Evolutionary conservation across 1,139 yeast species (phyloP).

Genomic region (Taiozyma sp.): DNA sequence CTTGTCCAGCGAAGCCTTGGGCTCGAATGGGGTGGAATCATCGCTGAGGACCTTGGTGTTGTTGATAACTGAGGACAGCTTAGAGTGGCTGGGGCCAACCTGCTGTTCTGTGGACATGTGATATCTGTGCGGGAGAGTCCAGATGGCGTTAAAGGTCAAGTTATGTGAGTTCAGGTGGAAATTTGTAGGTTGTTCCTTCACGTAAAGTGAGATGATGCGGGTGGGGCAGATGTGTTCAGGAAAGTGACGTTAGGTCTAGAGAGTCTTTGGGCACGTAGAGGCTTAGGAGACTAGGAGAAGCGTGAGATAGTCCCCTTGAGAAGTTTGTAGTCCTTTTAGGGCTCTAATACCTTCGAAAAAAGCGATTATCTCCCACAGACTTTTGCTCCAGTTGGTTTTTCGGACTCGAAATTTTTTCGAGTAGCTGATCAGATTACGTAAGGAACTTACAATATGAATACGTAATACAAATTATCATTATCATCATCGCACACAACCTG

Average conservation of each 20-base stretch:
- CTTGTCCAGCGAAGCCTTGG: conserved; percentile 40
- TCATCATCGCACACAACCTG: neutral
- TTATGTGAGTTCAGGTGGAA: neutral
- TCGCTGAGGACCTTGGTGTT: conserved; percentile 14
- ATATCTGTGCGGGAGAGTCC: neutral
- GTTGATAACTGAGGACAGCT: conserved; percentile 6
- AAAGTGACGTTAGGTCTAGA: neutral
- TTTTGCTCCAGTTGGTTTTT: neutral
- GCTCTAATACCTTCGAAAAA: neutral
- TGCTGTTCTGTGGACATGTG: conserved; percentile 1
- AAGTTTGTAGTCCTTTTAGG: neutral
- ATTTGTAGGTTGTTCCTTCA: neutral
- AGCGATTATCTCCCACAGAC: neutral
- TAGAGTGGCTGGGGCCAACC: conserved; percentile 1
- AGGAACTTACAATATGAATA: neutral
- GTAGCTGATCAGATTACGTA: neutral
- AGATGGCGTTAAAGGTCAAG: neutral
- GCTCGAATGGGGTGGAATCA: conserved; percentile 18
- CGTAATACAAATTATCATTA: neutral
- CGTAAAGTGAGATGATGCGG: neutral
- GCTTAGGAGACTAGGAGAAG: neutral
- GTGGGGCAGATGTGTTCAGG: neutral
- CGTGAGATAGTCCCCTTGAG: neutral
- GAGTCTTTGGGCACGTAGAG: neutral
- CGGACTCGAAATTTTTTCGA: neutral